Base-by-base conservation (phyloP, 768 basidiomycete genomes). In the Lactifluus subvellereus region DNA sequence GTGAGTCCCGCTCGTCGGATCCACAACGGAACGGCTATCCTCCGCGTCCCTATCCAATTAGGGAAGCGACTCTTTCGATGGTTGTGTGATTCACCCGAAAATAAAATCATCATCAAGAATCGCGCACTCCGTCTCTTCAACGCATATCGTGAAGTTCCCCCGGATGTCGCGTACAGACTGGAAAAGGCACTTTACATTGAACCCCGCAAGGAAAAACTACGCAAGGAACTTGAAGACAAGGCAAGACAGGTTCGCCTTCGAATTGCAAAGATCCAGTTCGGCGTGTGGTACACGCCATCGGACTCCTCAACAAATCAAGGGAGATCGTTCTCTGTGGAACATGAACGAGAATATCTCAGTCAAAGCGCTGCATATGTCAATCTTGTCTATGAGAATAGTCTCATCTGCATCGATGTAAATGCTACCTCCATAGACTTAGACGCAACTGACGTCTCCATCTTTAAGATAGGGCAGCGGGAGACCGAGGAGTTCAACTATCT, bases 361-460 rank as follows among this genome's bases (percentile, higher is more conserved):
- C 67, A 67, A n/a, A 78, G 82, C 51, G 77, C 78, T 50, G 87
- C 80, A 0, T 79, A 81, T 72, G 71, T 91, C 33, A 72, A 76
- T 42, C 83, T 91, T 38, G 81, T 86, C 59, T 89, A 89, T 67
- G 84, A 85, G 37, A 81, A 87, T 66, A 89, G 86, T 73, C 70
- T 82, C 14, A 79, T 92, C 45, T 80, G 82, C 18, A 78, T 89
- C 13, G 77, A 76, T 73, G 89, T 87, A 60, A 67, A 77, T 69
- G 11, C 14, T 3, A 35, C 47, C 8, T 32, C 27, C 30, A 6
- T 43, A 14, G 45, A 54, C 45, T 8, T 16, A 32, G 48, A 20
- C 50, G 13, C 20, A 30, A n/a, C 20, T 40, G 37, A 45, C 37
- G 33, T 11, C 22, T n/a, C 22, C 6, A 20, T 33, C 18, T 6